Evolutionary conservation across 1,284 basidiomycete genomes (phyloP).

Genomic region (Naganishia liquefaciens): DNA sequence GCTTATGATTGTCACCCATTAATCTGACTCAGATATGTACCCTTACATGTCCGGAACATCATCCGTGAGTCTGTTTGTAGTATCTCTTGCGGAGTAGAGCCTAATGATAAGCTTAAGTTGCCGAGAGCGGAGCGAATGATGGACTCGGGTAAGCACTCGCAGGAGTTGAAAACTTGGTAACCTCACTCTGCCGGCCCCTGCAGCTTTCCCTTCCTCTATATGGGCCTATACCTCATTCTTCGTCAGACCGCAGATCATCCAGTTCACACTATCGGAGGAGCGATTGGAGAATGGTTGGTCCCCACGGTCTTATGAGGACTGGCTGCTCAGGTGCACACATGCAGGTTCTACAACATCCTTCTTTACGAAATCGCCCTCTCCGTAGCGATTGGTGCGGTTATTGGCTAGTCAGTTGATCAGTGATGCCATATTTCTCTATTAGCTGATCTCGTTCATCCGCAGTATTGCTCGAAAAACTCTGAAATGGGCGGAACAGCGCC

Average conservation of each 20-base stretch:
- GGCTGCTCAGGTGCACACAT: neutral
- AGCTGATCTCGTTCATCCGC: conserved; percentile 62
- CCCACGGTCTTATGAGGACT: neutral
- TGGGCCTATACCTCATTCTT: conserved; percentile 83
- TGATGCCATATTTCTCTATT: conserved; percentile 84
- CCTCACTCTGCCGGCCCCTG: too few species aligned
- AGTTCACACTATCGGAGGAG: conserved; percentile 58
- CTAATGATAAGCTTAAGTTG: conserved; percentile 35
- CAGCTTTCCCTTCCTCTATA: conserved; percentile 84
- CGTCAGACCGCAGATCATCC: conserved; percentile 55
- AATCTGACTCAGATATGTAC: conserved; percentile 42
- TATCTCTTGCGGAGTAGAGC: neutral
- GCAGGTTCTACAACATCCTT: conserved; percentile 50
- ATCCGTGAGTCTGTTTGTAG: conserved; percentile 33
- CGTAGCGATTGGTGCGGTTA: conserved; percentile 69
- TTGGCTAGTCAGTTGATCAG: conserved; percentile 66
- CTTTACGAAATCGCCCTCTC: conserved; percentile 65
- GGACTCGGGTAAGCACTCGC: conserved; percentile 65
- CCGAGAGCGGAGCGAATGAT: conserved; percentile 59
- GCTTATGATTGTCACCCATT: neutral
- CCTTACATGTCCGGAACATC: conserved; percentile 50
- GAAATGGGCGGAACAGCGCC: conserved; percentile 42
- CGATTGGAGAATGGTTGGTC: conserved; percentile 65
- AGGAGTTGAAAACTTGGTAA: neutral
- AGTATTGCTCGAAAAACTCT: conserved; percentile 46